Conservation (phyloP, 495 filamentous ascomycete genomes). For the Niebla homalea region DNA sequence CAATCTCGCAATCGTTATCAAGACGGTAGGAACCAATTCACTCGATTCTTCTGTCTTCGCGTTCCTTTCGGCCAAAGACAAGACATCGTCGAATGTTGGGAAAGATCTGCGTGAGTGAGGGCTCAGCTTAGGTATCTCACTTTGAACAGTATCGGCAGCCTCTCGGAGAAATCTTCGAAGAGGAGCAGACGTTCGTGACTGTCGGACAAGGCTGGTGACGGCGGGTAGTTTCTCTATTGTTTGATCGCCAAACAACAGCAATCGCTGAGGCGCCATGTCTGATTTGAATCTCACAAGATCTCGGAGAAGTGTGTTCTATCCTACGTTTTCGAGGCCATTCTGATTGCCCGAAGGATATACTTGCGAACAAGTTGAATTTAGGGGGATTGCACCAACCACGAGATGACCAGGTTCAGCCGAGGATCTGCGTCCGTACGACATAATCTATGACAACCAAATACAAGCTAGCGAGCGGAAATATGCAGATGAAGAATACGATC, state of each 20-base stretch:
- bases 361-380: no score
- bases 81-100: slow-evolving; percentile 3
- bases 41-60: slow-evolving; percentile 2
- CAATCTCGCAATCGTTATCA: slow-evolving; percentile 9
- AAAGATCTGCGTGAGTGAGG: background rate
- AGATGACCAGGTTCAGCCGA: no score
- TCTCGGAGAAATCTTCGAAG: slow-evolving; percentile 12
- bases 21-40: slow-evolving; percentile 5
- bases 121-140: slow-evolving; percentile 6
- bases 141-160: slow-evolving; percentile 12
- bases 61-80: slow-evolving; percentile 10
- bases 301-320: no score
- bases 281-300: background rate
- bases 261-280: background rate
- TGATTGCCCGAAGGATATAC: no score
- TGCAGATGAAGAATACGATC: no score
- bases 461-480: no score
- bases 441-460: no score
- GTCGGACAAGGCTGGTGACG: slow-evolving; percentile 4
- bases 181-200: slow-evolving; percentile 2
- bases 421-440: no score
- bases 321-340: no score
- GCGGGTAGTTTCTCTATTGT: slow-evolving; percentile 9
- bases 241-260: slow-evolving; percentile 15
- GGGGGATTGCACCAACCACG: no score